phyloP scores from a whole-genome alignment of 2,329 filamentous ascomycete genomes.

The Lomentospora prolificans region DNA sequence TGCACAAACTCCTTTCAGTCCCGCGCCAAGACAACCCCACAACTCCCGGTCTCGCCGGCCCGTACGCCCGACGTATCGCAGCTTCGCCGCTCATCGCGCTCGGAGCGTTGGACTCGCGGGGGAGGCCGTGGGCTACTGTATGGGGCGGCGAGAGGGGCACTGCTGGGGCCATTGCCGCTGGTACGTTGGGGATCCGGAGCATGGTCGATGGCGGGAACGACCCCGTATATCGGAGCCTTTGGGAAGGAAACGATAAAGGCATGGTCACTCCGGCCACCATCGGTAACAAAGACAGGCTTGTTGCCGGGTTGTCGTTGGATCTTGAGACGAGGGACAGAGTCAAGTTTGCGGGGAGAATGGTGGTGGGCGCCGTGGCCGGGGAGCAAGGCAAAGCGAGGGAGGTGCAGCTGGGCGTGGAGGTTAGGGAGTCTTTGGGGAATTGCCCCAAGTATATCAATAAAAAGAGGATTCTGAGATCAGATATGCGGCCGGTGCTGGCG shows the following conservation, averaged over 20 bases:
- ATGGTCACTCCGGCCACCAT: constrained; percentile 25
- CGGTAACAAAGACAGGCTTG: constrained; percentile 22
- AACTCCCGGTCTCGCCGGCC: constrained; percentile 47
- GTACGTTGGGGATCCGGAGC: constrained; percentile 54
- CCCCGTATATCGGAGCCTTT: constrained; percentile 57
- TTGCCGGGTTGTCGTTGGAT: constrained; percentile 47
- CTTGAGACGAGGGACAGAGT: constrained; percentile 59
- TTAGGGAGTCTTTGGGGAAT: constrained; percentile 68
- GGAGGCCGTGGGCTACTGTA: constrained; percentile 65
- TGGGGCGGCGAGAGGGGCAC: constrained; percentile 69
- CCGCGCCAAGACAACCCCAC: constrained; percentile 57
- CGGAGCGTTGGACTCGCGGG: constrained; percentile 56
- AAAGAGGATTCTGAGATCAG: constrained; percentile 49
- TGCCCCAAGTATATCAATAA: constrained; percentile 83
- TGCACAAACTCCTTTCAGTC: constrained; percentile 53
- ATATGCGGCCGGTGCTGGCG: constrained; percentile 37
- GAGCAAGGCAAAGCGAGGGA: constrained; percentile 19
- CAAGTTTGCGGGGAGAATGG: constrained; percentile 62
- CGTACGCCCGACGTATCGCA: constrained; percentile 51
- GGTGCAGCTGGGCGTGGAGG: constrained; percentile 51
- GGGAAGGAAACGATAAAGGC: constrained; percentile 35
- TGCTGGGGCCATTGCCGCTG: constrained; percentile 49
- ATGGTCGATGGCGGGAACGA: constrained; percentile 53
- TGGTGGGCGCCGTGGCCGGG: constrained; percentile 47
- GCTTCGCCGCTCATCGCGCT: constrained; percentile 60